These are phyloP conservation scores for Volvariella volvacea DNA, from an alignment of 1,284 basidiomycete species.

Conservation along the genomic window DNA sequence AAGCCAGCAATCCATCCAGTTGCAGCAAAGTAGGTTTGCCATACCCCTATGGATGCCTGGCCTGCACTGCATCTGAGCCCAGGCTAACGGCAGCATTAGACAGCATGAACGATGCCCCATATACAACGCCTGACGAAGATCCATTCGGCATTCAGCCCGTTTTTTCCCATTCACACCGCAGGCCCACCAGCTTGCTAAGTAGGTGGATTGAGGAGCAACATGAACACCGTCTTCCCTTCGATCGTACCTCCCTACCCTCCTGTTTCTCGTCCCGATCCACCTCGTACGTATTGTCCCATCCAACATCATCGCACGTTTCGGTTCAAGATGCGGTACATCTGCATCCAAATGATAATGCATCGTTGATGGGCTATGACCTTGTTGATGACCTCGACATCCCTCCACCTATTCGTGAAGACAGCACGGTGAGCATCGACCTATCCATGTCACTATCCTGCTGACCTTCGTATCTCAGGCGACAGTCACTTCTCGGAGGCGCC, in stretches of 20 bases:
- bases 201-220: constrained; percentile 67
- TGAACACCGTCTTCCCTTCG: constrained; percentile 20
- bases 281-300: constrained; percentile 12
- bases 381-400: constrained; percentile 44
- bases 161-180: constrained; percentile 26
- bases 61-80: neutral
- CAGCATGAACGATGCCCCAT: constrained; percentile 30
- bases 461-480: constrained; percentile 18
- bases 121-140: constrained; percentile 41
- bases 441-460: constrained; percentile 8
- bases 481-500: constrained; percentile 21
- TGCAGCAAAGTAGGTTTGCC: neutral
- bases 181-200: constrained; percentile 54
- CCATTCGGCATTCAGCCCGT: constrained; percentile 34
- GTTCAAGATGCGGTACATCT: constrained; percentile 7
- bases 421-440: constrained; percentile 16
- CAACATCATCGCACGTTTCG: constrained; percentile 6
- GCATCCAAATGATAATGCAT: constrained; percentile 29
- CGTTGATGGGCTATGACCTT: constrained; percentile 52
- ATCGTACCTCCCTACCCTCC: constrained; percentile 31
- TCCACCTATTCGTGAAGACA: constrained; percentile 14
- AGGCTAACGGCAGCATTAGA: neutral
- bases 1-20: too few species aligned
- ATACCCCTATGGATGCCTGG: too few species aligned
- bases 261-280: constrained; percentile 48